Evolutionary conservation across 257 asterid species (phyloP).

Genomic region (Sherardia arvensis): DNA sequence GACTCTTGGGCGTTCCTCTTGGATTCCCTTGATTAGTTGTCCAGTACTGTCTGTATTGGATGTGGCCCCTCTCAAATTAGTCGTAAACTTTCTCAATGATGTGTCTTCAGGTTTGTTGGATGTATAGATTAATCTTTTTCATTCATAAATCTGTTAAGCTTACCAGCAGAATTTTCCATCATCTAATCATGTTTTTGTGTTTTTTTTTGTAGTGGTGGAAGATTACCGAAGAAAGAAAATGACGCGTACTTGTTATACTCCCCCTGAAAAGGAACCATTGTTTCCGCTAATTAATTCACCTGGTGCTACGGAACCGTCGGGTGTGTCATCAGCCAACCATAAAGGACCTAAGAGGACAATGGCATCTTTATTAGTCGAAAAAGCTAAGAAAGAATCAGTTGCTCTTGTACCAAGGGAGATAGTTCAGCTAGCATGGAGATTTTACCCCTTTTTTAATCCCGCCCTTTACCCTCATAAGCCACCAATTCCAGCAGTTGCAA

Average conservation of each 20-base stretch:
- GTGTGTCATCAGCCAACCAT: constrained; percentile 30
- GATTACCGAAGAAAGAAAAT: constrained; percentile 41
- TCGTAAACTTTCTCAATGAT: constrained; percentile 60
- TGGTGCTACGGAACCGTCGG: constrained; percentile 30
- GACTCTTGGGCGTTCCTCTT: constrained; percentile 28
- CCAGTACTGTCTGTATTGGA: constrained; percentile 63
- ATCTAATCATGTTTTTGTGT: background rate
- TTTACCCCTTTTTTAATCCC: constrained; percentile 78
- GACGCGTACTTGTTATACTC: constrained; percentile 38
- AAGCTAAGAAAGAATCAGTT: constrained; percentile 66
- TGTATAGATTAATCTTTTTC: constrained; percentile 10
- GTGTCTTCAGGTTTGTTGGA: constrained; percentile 60
- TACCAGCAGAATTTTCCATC: background rate
- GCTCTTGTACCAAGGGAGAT: constrained; percentile 81
- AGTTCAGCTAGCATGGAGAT: constrained; percentile 70
- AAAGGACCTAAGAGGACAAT: constrained; percentile 53
- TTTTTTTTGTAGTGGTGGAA: constrained; percentile 44
- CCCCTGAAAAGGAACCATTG: constrained; percentile 55
- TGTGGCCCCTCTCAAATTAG: constrained; percentile 86
- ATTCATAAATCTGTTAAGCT: constrained; percentile 9
- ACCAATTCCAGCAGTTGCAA: constrained; percentile 69
- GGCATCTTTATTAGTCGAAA: constrained; percentile 85
- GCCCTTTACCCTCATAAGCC: constrained; percentile 88
- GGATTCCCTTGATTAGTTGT: constrained; percentile 67
- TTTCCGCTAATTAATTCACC: constrained; percentile 49